Base-by-base conservation (phyloP, 352 stramenopile species). In the Elongisporangium prolatum region DNA sequence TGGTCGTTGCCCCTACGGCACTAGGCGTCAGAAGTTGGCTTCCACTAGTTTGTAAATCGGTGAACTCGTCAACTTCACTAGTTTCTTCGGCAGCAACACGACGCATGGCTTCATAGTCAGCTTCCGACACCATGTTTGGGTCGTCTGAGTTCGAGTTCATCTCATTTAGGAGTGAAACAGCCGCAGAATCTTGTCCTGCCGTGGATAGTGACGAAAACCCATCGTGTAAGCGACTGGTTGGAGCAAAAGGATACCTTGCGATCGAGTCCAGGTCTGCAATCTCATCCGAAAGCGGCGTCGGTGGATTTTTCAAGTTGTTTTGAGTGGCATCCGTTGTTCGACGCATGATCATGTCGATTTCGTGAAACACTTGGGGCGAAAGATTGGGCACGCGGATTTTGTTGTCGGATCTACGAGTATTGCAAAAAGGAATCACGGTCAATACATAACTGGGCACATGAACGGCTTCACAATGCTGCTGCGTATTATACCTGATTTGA, bases 381-480 rank as follows among this genome's bases (percentile, higher is more conserved):
- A 81, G 60, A 54, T 81, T 81, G 11, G 72, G 61, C 8, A 74
- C 68, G 13, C 70, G 68, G 40, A 81, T 77, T 44, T 75, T 75
- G 56, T 81, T 65, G 14, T 58, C 53, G 37, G 61, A 64, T 17
- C 72, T 63, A 38, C 14, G 18, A 4, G 13, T 17, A 52, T 17
- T 7, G 7, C 34, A 44, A 44, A 34, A 38, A 7, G 28, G 28
- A 13, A 38, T 17, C 34, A 44, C 34, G 10, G 34, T 44, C 34
- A 44, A 13, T 4, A 44, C 7, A 44, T 9, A 13, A 9, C 14
- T 16, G 34, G 2, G 10, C 17, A 17, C 34, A 44, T 13, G 1
- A 44, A 10, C 28, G 11, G 1, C 10, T 14, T 17, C 5, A 11
- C 1, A 17, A 44, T 4, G 6, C 11, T 44, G 11, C 17, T 44